Conservation (phyloP, 2,329 filamentous ascomycete genomes). For the Hansfordia pulvinata region DNA sequence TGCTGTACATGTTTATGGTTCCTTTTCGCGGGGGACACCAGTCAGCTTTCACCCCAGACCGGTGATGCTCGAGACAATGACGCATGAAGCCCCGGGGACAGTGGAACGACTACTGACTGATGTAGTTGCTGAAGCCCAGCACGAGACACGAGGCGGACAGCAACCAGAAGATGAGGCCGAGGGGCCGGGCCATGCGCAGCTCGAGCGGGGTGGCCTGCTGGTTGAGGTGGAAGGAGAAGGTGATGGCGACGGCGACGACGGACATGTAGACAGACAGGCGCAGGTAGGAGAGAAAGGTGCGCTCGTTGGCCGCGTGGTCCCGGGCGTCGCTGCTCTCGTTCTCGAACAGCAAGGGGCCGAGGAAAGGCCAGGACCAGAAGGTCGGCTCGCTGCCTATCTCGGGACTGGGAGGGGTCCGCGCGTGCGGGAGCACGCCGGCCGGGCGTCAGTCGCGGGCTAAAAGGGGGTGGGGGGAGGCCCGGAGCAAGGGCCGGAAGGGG, state of each 20-base stretch:
- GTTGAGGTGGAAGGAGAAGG: conserved; percentile 86
- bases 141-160: conserved; percentile 64
- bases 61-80: not conserved
- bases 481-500: too few species aligned
- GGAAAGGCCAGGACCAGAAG: conserved; percentile 48
- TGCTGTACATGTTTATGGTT: conserved; percentile 68
- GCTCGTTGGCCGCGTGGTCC: conserved; percentile 68
- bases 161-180: conserved; percentile 81
- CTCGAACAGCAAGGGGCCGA: conserved; percentile 58
- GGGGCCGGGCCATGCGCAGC: conserved; percentile 62
- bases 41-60: not conserved
- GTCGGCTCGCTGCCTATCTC: conserved; percentile 18
- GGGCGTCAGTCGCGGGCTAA: too few species aligned
- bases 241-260: conserved; percentile 78
- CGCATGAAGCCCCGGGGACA: not conserved
- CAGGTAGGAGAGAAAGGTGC: conserved; percentile 84
- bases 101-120: conserved; percentile 36
- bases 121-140: conserved; percentile 75
- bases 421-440: too few species aligned
- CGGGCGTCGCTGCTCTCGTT: conserved; percentile 63
- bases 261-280: conserved; percentile 83
- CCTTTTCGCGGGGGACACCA: conserved; percentile 29
- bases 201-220: conserved; percentile 56
- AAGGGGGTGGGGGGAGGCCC: too few species aligned
- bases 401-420: too few species aligned